Evolutionary conservation across 768 basidiomycete species (phyloP).

Genomic region (Rhodotorula diobovata): DNA sequence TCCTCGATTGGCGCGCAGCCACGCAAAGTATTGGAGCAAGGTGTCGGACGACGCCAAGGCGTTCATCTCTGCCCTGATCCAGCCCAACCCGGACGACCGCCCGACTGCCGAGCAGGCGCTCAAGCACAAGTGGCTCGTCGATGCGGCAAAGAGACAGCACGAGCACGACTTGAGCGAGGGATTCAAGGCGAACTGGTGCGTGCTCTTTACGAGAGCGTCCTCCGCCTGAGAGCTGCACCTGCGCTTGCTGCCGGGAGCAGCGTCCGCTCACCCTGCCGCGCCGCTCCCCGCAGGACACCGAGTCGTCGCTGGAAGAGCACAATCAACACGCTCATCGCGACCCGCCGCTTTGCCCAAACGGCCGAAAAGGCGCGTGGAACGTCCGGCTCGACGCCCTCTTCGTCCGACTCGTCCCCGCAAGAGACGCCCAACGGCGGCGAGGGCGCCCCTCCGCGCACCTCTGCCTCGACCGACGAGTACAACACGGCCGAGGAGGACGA

Average conservation of each 20-base stretch:
- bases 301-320: constrained; percentile 62
- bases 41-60: constrained; percentile 74
- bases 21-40: constrained; percentile 90
- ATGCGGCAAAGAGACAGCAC: constrained; percentile 64
- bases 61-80: constrained; percentile 69
- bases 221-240: neutral
- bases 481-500: constrained; percentile 32
- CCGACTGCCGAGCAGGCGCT: constrained; percentile 71
- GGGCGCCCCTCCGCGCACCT: neutral
- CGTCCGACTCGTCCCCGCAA: neutral
- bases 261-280: too few relatives aligned
- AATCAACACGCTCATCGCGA: constrained; percentile 54
- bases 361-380: constrained; percentile 6
- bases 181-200: constrained; percentile 69
- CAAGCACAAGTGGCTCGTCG: constrained; percentile 53
- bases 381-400: neutral
- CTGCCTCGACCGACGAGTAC: constrained; percentile 21
- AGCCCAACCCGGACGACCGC: constrained; percentile 65
- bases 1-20: constrained; percentile 45
- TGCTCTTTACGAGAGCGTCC: too few relatives aligned
- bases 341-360: constrained; percentile 14
- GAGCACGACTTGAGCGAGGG: constrained; percentile 66
- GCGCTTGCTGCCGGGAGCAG: neutral
- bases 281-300: neutral
- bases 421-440: neutral